Evolutionary conservation across 2,329 filamentous ascomycete genomes (phyloP).

Genomic region (Aspergillus tamarii): DNA sequence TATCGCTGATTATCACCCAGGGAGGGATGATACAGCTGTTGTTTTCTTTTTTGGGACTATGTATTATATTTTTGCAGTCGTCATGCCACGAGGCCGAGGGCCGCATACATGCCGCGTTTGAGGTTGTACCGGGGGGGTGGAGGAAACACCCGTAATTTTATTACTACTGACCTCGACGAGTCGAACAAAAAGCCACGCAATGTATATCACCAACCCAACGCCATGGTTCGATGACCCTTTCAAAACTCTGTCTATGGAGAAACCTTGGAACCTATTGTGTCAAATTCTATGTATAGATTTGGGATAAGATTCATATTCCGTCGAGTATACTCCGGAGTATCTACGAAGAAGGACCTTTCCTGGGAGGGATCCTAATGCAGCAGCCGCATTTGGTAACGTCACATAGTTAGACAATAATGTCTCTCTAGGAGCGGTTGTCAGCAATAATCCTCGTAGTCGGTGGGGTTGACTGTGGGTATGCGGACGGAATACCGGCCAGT

Average conservation of each 20-base stretch:
- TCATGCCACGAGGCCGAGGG: conserved; percentile 5
- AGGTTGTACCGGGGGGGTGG: neutral
- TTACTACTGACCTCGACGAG: neutral
- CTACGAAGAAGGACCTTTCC: neutral
- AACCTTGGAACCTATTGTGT: neutral
- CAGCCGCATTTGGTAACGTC: neutral
- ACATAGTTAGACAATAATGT: neutral
- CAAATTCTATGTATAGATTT: neutral
- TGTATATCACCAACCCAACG: neutral
- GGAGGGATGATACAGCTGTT: neutral
- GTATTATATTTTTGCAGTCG: neutral
- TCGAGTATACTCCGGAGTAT: neutral
- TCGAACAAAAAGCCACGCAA: neutral
- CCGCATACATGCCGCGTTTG: conserved; percentile 1
- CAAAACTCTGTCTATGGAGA: neutral
- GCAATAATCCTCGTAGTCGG: neutral
- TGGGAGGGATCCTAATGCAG: neutral
- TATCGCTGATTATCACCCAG: neutral
- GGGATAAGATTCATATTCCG: neutral
- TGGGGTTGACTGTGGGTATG: neutral
- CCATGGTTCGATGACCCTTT: neutral
- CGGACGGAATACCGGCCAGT: neutral
- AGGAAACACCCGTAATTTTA: neutral
- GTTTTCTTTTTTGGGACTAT: neutral
- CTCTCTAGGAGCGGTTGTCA: neutral